Evolutionary conservation across 202 grass and related monocot species (phyloP).

Genomic region (Brachypodium distachyon): DNA sequence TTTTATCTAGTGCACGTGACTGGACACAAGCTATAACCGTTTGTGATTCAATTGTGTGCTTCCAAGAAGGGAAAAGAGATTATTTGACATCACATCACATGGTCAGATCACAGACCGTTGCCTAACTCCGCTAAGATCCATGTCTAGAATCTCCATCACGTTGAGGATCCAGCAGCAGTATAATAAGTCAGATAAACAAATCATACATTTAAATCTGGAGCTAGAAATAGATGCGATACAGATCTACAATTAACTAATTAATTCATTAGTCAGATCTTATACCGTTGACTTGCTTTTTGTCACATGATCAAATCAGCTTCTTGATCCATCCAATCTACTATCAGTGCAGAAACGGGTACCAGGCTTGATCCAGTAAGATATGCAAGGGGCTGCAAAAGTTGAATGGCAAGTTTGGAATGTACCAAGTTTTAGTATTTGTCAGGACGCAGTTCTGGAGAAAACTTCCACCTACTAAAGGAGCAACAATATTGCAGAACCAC

Average conservation of each 20-base stretch:
- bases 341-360: not conserved
- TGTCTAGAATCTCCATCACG: slow-evolving; percentile 2
- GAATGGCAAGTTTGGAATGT: not conserved
- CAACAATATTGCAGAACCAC: not conserved
- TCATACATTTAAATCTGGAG: not conserved
- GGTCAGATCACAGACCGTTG: no score
- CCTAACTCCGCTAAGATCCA: slow-evolving; percentile 2
- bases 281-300: not conserved
- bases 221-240: not conserved
- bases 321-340: not conserved
- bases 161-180: not conserved
- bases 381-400: not conserved
- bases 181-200: not conserved
- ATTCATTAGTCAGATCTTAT: not conserved
- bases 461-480: no score
- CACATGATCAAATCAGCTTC: not conserved
- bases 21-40: not conserved
- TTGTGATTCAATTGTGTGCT: not conserved
- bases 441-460: not conserved
- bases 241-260: not conserved
- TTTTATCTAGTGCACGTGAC: not conserved
- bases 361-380: not conserved
- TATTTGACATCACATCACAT: no score
- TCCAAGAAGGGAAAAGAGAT: no score
- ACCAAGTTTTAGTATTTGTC: not conserved